Evolutionary conservation across 208 protist genomes (phyloP), one percentile per base, ranked within the genome.

Genomic region (Leptomonas seymouri): DNA sequence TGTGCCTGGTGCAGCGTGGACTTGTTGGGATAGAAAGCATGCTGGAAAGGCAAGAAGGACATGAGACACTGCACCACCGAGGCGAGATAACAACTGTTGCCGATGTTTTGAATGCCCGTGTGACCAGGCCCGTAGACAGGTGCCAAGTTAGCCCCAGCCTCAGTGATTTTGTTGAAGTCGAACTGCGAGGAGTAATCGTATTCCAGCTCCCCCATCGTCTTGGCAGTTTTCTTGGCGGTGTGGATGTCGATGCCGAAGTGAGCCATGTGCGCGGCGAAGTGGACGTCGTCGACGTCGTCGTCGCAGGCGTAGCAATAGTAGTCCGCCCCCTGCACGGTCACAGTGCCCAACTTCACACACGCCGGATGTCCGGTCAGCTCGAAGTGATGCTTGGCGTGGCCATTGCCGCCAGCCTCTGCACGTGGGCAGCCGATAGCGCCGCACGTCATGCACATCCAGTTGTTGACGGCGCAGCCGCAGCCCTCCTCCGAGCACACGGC

Each of bases 1-100:
- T 64, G 56, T 30, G 49, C 62, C 70, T 92, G 86, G 54, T 94
- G 87, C 39, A 54, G 65, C 30, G 74, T 84, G 44, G 71, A 69
- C 44, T 54, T 48, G 68, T 71, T 67, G 1, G 71, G 53, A 59
- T 87, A 92, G 74, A 95, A 98, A 48, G 79, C 72, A n/a, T 76
- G 67, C 53, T 76, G 79, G 65, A 99, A 97, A 0, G 83, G 67
- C 5, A 74, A 30, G 20, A 98, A 36, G 3, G 86, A 71, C 39
- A 98, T 88, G 34, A 99, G 77, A 53, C 91, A 87, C 86, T 99
- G 98, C 76, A 99, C 44, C 1, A 98, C 89, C 16, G 94, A 97
- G n/a, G 91, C 82, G 60, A 99, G 89, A 82, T 99, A 99, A 84
- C 98, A 99, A 53, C 82, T 98, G 77, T 99, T 99, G 48, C 98